Evolutionary conservation across 345 rosid genomes (phyloP).

Genomic region (Populus nigra): DNA sequence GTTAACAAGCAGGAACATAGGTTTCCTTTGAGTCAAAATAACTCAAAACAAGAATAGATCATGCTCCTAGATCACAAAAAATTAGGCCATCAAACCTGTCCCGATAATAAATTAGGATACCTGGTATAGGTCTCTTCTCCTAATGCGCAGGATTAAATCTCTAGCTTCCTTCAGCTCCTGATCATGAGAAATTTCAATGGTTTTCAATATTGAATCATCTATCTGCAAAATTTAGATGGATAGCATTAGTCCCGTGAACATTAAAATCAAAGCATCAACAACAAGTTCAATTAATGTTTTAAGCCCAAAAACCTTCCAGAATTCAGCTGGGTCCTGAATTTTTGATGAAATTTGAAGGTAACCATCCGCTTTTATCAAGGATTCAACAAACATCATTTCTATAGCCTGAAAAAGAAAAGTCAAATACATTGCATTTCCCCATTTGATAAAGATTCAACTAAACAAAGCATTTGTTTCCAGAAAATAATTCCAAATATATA

Average conservation of each 20-base stretch:
- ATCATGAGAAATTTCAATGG: conserved; percentile 11
- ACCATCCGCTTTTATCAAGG: conserved; percentile 21
- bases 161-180: conserved; percentile 28
- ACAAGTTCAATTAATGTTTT: neutral
- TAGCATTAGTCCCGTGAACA: neutral
- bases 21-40: neutral
- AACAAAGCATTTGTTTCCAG: neutral
- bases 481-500: neutral
- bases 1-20: neutral
- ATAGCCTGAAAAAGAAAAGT: conserved; percentile 22
- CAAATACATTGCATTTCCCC: neutral
- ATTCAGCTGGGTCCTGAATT: conserved; percentile 21
- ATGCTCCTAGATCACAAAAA: neutral
- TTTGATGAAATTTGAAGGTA: conserved; percentile 12
- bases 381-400: conserved; percentile 33
- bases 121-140: conserved; percentile 31
- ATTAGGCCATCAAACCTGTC: neutral
- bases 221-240: conserved; percentile 19
- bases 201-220: conserved; percentile 29
- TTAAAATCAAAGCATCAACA: neutral
- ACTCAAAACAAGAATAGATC: neutral
- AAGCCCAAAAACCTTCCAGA: conserved; percentile 21
- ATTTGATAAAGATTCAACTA: neutral
- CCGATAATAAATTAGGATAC: neutral
- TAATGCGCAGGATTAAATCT: conserved; percentile 22